These are phyloP conservation scores for Daedaleopsis nitida DNA, from an alignment of 768 basidiomycete genomes.

Conservation along the genomic window DNA sequence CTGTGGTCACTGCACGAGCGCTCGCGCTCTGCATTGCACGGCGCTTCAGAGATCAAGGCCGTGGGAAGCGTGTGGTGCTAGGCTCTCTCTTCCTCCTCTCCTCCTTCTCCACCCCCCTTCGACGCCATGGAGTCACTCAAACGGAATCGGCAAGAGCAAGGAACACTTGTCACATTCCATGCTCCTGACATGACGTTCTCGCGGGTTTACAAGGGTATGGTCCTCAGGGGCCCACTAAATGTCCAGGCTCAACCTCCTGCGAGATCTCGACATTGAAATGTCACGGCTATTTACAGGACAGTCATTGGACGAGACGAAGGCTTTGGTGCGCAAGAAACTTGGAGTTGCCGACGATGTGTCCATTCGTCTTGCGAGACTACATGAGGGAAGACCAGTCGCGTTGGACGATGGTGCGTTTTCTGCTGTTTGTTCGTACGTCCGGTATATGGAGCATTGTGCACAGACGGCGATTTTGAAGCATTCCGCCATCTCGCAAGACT, in stretches of 20 bases:
- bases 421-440: neutral
- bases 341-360: constrained; percentile 41
- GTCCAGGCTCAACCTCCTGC: neutral
- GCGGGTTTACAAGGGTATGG: constrained; percentile 44
- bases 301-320: constrained; percentile 58
- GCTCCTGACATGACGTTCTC: constrained; percentile 40
- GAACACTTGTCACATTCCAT: constrained; percentile 41
- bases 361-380: constrained; percentile 52
- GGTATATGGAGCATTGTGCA: neutral
- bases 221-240: no score
- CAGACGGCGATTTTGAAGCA: constrained; percentile 82
- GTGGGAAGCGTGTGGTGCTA: no score
- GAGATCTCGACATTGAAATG: neutral
- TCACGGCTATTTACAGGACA: constrained; percentile 45
- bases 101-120: neutral
- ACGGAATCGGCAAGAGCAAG: constrained; percentile 20
- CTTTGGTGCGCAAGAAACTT: constrained; percentile 64
- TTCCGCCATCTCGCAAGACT: constrained; percentile 50
- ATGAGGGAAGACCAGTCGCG: constrained; percentile 55
- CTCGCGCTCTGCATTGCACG: no score
- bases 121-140: constrained; percentile 9
- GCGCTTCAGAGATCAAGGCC: no score
- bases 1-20: no score
- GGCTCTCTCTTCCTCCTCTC: no score
- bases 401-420: constrained; percentile 69